Base-by-base conservation (phyloP, 257 asterid species). In the Cruciata laevipes region DNA sequence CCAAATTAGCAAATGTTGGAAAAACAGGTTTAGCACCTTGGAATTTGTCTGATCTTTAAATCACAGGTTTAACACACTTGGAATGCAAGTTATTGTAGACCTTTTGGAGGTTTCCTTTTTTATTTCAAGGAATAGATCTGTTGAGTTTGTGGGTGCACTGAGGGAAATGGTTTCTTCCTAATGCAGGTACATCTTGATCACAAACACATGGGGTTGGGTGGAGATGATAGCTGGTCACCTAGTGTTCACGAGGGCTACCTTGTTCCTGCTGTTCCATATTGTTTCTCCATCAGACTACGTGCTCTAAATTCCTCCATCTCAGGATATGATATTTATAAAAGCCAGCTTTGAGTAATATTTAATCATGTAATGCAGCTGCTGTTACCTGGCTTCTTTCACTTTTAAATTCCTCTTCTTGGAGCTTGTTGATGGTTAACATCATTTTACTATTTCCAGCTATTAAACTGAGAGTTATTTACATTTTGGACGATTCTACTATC, bases 211-310 rank as follows among this genome's bases (percentile, higher is more conserved):
- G 97, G 99, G 3, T 37, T 93, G 61, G 99, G 97, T 0, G 97
- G 99, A 65, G 99, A 93, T 37, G 99, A 93, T 79, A 93, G 99
- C 84, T 93, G 99, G 99, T 80, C 96, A 7, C 97, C 99, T 31
- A 71, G 88, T 59, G 96, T 93, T 53, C 97, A 90, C 30, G 95
- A 88, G 14, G 71, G 78, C 23, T 93, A 88, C 67, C 90, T 88
- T n/a, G 82, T 90, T 67, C 97, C 89, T 37, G 74, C 96, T 4
- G 81, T 80, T 66, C 88, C 94, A 16, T 88, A 86, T 79, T 76
- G 88, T 67, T 93, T 90, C 85, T 77, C 78, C 76, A 51, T 93
- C 83, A 78, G 97, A 75, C 71, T 94, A 51, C 83, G 81, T 9
- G 91, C 96, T 4, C 23, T 88, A 47, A 68, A 83, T 63, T 81